Evolutionary conservation across 2,329 filamentous ascomycete species (phyloP).

Genomic region (Penicillium sp.): DNA sequence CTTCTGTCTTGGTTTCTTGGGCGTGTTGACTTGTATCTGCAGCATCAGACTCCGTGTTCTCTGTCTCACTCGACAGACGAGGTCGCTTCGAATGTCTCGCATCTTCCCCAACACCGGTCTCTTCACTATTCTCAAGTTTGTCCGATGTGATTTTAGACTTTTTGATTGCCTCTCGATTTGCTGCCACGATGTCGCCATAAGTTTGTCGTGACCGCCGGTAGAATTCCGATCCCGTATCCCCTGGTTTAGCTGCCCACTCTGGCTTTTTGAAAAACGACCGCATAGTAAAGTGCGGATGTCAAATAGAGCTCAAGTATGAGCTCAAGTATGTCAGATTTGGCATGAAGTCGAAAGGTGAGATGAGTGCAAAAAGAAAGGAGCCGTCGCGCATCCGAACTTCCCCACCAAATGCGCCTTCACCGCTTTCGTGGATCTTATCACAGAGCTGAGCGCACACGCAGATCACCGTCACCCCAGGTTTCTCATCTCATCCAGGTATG

Average conservation of each 20-base stretch:
- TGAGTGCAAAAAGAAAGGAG: not conserved
- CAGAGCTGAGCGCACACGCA: constrained; percentile 2
- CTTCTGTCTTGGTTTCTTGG: not conserved
- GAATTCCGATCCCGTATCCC: constrained; percentile 38
- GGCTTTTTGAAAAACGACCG: constrained; percentile 55
- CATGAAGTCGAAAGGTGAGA: not conserved
- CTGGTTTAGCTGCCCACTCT: constrained; percentile 45
- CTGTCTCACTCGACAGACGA: constrained; percentile 19
- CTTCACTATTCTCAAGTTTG: not conserved
- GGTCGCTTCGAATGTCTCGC: constrained; percentile 20
- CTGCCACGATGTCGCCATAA: constrained; percentile 45
- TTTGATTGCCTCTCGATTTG: constrained; percentile 37
- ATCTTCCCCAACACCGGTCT: not conserved
- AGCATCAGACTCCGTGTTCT: constrained; percentile 2
- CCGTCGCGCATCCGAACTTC: not conserved
- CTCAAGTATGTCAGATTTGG: not conserved
- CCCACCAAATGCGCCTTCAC: not conserved
- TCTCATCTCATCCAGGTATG: constrained; percentile 2
- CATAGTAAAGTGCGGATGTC: constrained; percentile 19
- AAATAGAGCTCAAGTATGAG: not conserved
- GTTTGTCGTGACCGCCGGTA: constrained; percentile 49
- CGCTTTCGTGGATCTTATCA: constrained; percentile 6
- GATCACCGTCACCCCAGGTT: constrained; percentile 1
- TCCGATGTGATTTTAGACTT: constrained; percentile 14
- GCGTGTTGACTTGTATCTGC: not conserved